Base-by-base conservation (phyloP, 495 filamentous ascomycete genomes). In the Penicillium subrubescens region DNA sequence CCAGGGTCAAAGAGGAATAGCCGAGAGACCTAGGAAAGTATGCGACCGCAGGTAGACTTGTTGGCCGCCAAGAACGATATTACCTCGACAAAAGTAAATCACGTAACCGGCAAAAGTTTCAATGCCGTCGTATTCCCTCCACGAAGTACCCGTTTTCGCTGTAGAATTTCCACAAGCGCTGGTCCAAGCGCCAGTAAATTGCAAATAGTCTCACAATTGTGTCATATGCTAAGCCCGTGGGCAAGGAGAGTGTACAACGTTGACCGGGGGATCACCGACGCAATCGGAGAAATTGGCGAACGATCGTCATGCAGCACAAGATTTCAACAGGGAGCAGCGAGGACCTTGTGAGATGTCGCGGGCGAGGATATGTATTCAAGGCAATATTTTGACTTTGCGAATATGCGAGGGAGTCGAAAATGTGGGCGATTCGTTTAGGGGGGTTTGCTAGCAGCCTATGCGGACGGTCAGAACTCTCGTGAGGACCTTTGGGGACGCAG, bases 401-500 rank as follows among this genome's bases (percentile, higher is more conserved):
- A 54, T 33, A 54, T 56, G 33, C 55, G 12, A 50, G 5, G 51
- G 60, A 52, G 58, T 51, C 53, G 35, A 62, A 51, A 56, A 46
- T 31, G 48, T 31, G 53, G 52, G 41, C 15, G 51, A 17, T 33
- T 50, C 27, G 41, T 60, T 37, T 35, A 23, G 29, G 19, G 14
- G 8, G 25, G 21, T 39, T 39, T 5, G 37, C 56, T 44, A 34
- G 27, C 34, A 17, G 39, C 59, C 31, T 33, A 15, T 44, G 43
- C 35, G 25, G 55, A 55, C 50, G 43, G 35, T 31, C 52, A 59
- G 55, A 65, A 59, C 29, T 37, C 41, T 34, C 11, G 59, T 73
- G 74, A 70, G 75, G 72, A 78, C 75, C 75, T 73, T 77, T 66
- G 61, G 73, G 69, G 69, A 67, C 66, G 60, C 41, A 53, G 59